Conservation (phyloP, 345 rosid genomes). For the Hibiscus tridactylites region DNA sequence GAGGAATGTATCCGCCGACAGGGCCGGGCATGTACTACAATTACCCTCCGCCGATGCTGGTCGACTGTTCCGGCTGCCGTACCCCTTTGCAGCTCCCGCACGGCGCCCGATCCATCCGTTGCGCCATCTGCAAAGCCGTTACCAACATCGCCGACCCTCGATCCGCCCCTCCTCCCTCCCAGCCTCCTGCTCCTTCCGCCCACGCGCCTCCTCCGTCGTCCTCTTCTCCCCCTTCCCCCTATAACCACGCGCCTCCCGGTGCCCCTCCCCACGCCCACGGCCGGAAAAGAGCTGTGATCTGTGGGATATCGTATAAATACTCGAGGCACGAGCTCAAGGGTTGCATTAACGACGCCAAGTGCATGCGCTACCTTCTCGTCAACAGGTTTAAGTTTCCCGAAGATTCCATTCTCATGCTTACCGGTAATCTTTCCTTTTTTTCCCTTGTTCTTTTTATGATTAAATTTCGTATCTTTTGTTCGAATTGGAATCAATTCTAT, state of each 20-base stretch:
- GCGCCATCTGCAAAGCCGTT: slow-evolving; percentile 70
- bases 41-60: slow-evolving; percentile 42
- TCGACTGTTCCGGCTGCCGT: slow-evolving; percentile 72
- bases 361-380: slow-evolving; percentile 74
- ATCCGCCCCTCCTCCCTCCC: slow-evolving; percentile 26
- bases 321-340: slow-evolving; percentile 87
- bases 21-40: slow-evolving; percentile 23
- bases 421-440: slow-evolving; percentile 30
- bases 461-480: background rate
- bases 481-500: background rate
- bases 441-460: background rate
- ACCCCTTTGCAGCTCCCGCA: slow-evolving; percentile 71
- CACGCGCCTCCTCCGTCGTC: background rate
- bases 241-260: slow-evolving; percentile 44
- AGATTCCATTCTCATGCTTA: slow-evolving; percentile 77
- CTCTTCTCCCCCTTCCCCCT: slow-evolving; percentile 26
- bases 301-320: slow-evolving; percentile 67
- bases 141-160: slow-evolving; percentile 67
- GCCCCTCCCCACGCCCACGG: slow-evolving; percentile 56
- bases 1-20: slow-evolving; percentile 14
- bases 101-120: slow-evolving; percentile 74
- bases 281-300: slow-evolving; percentile 75
- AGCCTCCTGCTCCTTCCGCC: slow-evolving; percentile 17
- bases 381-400: slow-evolving; percentile 63
- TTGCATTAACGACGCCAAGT: slow-evolving; percentile 86